Conservation (phyloP, 257 asterid species). For the Solanum rostratum region DNA sequence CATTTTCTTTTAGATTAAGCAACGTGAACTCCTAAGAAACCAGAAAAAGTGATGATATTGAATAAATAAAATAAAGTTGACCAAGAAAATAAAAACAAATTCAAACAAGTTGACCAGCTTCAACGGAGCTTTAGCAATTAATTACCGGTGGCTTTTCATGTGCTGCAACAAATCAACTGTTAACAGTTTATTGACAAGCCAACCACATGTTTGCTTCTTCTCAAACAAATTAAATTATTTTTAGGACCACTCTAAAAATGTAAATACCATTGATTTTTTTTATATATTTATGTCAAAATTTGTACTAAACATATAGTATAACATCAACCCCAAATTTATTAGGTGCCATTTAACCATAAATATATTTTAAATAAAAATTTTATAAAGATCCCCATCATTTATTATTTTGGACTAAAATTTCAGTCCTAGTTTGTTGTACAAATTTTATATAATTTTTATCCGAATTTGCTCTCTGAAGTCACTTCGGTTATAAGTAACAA, state of each 20-base stretch:
- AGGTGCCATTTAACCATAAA: too few relatives aligned
- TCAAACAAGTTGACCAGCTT: neutral
- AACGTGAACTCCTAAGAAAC: neutral
- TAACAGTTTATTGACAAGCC: slow-evolving; percentile 14
- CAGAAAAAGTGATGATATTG: neutral
- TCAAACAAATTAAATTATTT: neutral
- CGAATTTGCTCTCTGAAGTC: too few relatives aligned
- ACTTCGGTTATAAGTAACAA: too few relatives aligned
- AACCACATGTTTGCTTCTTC: neutral
- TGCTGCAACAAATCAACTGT: slow-evolving; percentile 9
- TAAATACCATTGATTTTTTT: neutral
- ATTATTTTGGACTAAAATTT: too few relatives aligned
- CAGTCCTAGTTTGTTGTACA: too few relatives aligned
- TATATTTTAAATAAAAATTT: too few relatives aligned
- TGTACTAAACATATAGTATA: too few relatives aligned
- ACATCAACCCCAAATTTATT: too few relatives aligned
- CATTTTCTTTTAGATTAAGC: neutral
- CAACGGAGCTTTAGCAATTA: neutral
- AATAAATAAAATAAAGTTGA: neutral
- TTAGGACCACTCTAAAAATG: neutral
- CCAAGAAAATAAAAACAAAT: neutral
- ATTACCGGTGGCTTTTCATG: neutral
- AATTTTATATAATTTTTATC: too few relatives aligned
- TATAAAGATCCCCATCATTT: too few relatives aligned
- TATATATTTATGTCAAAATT: neutral